Base-by-base conservation (phyloP, 2,329 filamentous ascomycete genomes). In the Hypoxylon sp. region DNA sequence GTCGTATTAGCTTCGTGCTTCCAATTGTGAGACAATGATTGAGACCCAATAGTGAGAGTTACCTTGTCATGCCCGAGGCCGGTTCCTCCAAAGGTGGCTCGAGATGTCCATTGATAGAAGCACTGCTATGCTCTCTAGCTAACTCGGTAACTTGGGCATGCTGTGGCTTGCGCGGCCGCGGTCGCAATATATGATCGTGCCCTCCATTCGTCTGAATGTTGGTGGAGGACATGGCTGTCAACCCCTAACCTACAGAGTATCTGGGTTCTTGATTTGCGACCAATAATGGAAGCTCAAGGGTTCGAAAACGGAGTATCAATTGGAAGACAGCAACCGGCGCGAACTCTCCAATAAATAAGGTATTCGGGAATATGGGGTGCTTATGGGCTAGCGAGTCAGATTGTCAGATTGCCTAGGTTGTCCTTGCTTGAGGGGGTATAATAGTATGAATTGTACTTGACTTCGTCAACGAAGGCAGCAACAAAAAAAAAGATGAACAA, bases 101-200 rank as follows among this genome's bases (percentile, higher is more conserved):
- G 24, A 83, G 78, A 14, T 79, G 74, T 57, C 77, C 79, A 59
- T 82, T 78, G 61, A 76, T 73, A 9, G 81, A 81, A 10, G 75
- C 76, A 51, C 78, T 80, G 67, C 81, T 82, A 48, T 81, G 76
- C 55, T 83, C 80, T 5, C 82, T 81, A n/a, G 82, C 77, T 69
- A 83, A 76, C 58, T 82, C 81, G 2, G 81, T 79, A n/a, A 85
- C 76, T 72, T 85, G 84, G 2, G 82, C 77, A 62, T 86, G 84
- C 67, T 83, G 78, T 0, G 84, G 82, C 71, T 86, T 87, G 68
- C 83, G 82, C 24, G 84, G 83, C 9, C 86, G 81, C 14, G 86
- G 84, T 5, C 85, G 84, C 60, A 86, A 74, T 59, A 86, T 79
- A 66, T 83, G 78, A 58, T 85, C 84, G 69, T 78, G 76, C 59